Evolutionary conservation across 2,329 filamentous ascomycete genomes (phyloP), one percentile per base, ranked within the genome.

Genomic region (Fusarium brevicatenulatum): DNA sequence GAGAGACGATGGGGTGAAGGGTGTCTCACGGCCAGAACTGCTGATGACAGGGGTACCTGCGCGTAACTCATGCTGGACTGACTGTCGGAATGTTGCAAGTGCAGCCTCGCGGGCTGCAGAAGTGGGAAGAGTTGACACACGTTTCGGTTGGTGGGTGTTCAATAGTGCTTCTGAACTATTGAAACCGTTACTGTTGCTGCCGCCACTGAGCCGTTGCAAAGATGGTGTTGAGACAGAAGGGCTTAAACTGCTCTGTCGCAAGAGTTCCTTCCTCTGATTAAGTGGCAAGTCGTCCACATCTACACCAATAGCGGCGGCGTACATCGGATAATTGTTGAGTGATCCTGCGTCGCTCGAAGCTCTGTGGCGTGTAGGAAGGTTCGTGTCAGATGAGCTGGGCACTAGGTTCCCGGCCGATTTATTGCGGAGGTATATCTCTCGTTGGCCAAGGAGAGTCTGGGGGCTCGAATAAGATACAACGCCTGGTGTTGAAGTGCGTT

Each of bases 281-380:
- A 96, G 85, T 1, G 93, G 91, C 73, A 95, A 85, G 63, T 95
- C 89, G 68, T 95, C 93, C 4, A 86, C 84, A 72, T 89, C 88
- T 23, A 83, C 78, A 25, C 78, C 79, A 13, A 79, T 67, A 62
- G 75, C 72, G 25, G 78, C 70, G 43, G 76, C 66, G 57, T 81
- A 78, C 63, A 78, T 76, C 19, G 80, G 69, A 62, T 83, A 81
- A 69, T 83, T 82, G 71, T 82, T 72, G 15, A 86, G 57, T 9
- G 83, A 84, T 6, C 81, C 83, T 7, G 83, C 80, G 50, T 88
- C 86, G 66, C 83, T 86, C 2, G 78, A 77, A 4, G 80, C 64
- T 39, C 79, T 72, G 28, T 79, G 74, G 36, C 74, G 67, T 67
- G 71, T 76, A 30, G 78, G 73, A 39, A 76, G 66, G 68, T 70